Conservation (phyloP, 1,284 basidiomycete species). For the Cryptococcus sp. region DNA sequence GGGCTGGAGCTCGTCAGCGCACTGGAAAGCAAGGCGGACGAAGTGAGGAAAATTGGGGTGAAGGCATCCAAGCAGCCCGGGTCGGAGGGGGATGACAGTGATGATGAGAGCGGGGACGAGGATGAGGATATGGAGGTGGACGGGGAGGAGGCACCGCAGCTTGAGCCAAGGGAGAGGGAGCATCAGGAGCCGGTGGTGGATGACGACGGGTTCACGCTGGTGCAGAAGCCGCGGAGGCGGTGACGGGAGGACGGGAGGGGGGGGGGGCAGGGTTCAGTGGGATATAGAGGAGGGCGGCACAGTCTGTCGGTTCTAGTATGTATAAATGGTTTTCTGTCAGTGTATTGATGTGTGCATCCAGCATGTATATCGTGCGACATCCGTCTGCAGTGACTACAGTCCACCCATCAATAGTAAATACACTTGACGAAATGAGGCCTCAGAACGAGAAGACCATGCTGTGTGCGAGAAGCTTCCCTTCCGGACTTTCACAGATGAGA, state of each 20-base stretch:
- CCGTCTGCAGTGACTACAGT: too few relatives aligned
- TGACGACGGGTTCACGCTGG: constrained; percentile 80
- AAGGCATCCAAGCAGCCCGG: constrained; percentile 25
- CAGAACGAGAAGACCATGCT: too few relatives aligned
- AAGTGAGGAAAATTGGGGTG: constrained; percentile 43
- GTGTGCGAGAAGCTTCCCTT: too few relatives aligned
- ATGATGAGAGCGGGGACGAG: constrained; percentile 54
- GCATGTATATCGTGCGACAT: too few relatives aligned
- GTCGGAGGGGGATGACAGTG: constrained; percentile 50
- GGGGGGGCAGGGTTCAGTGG: too few relatives aligned
- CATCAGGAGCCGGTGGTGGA: constrained; percentile 68
- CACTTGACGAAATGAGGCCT: too few relatives aligned
- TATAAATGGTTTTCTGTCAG: too few relatives aligned
- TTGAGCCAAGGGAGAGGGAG: constrained; percentile 51
- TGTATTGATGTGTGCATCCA: too few relatives aligned
- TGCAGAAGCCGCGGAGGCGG: constrained; percentile 53
- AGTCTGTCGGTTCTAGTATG: too few relatives aligned
- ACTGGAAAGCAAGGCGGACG: constrained; percentile 59
- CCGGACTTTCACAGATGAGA: too few relatives aligned
- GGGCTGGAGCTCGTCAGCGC: constrained; percentile 60
- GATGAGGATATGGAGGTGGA: constrained; percentile 54
- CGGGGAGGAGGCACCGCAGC: constrained; percentile 57
- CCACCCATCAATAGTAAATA: too few relatives aligned
- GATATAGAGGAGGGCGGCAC: too few relatives aligned
- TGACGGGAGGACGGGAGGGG: background rate